These are phyloP conservation scores for Debaryomycetaceae sp. DNA, from an alignment of 1,139 yeast species.

Conservation along the genomic window DNA sequence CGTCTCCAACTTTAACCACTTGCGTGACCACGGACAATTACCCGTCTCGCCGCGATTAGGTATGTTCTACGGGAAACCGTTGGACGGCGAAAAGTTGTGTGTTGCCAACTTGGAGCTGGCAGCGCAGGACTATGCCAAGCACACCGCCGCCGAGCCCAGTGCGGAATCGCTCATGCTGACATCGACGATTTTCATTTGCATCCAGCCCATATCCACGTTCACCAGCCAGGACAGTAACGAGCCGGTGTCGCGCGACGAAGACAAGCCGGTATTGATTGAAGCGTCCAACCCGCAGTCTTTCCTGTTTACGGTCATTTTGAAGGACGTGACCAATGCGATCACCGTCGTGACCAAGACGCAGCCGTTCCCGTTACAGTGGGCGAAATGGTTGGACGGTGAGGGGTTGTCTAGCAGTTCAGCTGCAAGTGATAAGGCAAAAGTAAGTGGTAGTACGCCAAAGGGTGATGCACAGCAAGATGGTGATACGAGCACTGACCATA, in stretches of 20 bases:
- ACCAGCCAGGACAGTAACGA: constrained; percentile 12
- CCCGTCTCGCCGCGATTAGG: constrained; percentile 33
- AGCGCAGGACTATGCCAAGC: constrained; percentile 34
- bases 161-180: constrained; percentile 18
- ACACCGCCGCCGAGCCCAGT: constrained; percentile 5
- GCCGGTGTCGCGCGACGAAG: constrained; percentile 15
- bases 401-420: constrained; percentile 16
- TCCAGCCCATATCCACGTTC: constrained; percentile 51
- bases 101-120: constrained; percentile 77
- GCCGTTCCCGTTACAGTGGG: constrained; percentile 85
- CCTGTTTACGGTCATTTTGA: constrained; percentile 60
- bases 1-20: constrained; percentile 42
- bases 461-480: neutral
- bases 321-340: constrained; percentile 70
- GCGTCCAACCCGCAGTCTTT: constrained; percentile 25
- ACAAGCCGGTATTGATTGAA: constrained; percentile 32
- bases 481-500: no score
- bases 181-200: constrained; percentile 68
- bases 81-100: constrained; percentile 85
- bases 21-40: constrained; percentile 9
- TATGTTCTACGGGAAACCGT: constrained; percentile 62
- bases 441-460: no score
- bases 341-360: constrained; percentile 72
- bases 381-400: constrained; percentile 63
- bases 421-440: constrained; percentile 4